Evolutionary conservation across 805 yeast genomes (phyloP).

Genomic region (Pichia deserticola): DNA sequence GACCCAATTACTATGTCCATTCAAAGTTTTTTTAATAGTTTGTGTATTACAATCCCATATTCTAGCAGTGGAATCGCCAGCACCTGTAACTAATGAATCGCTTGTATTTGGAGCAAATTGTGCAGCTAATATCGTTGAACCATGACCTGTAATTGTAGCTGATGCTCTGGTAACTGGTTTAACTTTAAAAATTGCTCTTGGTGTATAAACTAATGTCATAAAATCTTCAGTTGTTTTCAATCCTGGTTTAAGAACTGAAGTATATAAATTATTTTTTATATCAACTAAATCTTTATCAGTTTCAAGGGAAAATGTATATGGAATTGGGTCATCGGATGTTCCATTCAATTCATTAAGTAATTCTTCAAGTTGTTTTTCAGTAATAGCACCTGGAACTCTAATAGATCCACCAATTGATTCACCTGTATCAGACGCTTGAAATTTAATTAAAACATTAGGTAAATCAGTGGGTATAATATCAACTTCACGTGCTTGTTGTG

Average conservation of each 20-base stretch:
- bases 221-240: conserved; percentile 88
- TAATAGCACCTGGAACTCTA: conserved; percentile 85
- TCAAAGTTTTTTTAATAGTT: conserved; percentile 73
- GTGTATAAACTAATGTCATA: conserved; percentile 84
- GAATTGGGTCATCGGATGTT: conserved; percentile 73
- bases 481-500: conserved; percentile 74
- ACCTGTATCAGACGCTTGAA: conserved; percentile 92
- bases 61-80: conserved; percentile 94
- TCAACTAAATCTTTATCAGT: conserved; percentile 53
- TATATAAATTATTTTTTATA: conserved; percentile 68
- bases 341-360: conserved; percentile 73
- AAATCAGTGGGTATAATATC: conserved; percentile 67
- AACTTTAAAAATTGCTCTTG: conserved; percentile 91
- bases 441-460: conserved; percentile 81
- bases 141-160: conserved; percentile 93
- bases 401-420: conserved; percentile 75
- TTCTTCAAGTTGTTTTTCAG: conserved; percentile 81
- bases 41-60: conserved; percentile 96
- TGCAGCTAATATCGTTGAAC: conserved; percentile 84
- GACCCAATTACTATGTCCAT: conserved; percentile 92
- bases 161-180: conserved; percentile 84
- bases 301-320: conserved; percentile 75
- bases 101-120: conserved; percentile 90
- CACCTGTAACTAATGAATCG: conserved; percentile 84
- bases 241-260: conserved; percentile 80